Percentiles rank a stretch among this genome's conserved stretches.
Evolutionary conservation across 164 flowering plant species (phyloP).

Genomic region (Aristolochia fimbriata): DNA sequence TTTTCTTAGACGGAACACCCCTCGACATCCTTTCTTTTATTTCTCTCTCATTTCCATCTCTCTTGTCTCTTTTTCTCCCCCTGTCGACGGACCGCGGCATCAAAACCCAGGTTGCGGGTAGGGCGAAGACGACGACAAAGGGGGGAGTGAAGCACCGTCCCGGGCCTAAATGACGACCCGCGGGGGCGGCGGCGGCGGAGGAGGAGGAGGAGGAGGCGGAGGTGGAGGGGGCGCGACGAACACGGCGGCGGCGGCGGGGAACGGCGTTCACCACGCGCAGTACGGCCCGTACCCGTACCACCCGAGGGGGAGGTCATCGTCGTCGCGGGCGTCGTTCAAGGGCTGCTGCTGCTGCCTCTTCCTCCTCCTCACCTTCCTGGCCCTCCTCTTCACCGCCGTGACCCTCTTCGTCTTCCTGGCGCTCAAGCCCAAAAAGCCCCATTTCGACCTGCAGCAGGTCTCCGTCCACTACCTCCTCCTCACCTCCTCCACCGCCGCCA

Average conservation of each 20-base stretch:
- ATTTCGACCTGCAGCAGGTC: constrained; percentile 87
- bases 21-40: no score
- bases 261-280: not conserved
- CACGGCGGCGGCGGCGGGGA: not conserved
- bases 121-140: not conserved
- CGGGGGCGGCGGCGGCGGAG: not conserved
- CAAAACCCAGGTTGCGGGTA: constrained; percentile 2
- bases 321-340: constrained; percentile 58
- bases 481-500: constrained; percentile 30
- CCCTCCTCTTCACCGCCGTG: constrained; percentile 59
- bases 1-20: no score
- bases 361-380: constrained; percentile 73
- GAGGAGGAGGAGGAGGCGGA: no score
- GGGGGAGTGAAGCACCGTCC: not conserved
- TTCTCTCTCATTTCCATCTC: no score
- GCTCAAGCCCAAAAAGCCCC: constrained; percentile 87
- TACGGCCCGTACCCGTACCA: constrained; percentile 13
- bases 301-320: constrained; percentile 26
- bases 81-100: no score
- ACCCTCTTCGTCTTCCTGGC: constrained; percentile 68
- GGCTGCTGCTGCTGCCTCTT: constrained; percentile 98
- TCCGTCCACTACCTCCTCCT: constrained; percentile 79
- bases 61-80: no score
- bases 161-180: not conserved
- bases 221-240: no score